Conservation (phyloP, 2,329 filamentous ascomycete genomes). For the Aspergillus pseudotamarii region DNA sequence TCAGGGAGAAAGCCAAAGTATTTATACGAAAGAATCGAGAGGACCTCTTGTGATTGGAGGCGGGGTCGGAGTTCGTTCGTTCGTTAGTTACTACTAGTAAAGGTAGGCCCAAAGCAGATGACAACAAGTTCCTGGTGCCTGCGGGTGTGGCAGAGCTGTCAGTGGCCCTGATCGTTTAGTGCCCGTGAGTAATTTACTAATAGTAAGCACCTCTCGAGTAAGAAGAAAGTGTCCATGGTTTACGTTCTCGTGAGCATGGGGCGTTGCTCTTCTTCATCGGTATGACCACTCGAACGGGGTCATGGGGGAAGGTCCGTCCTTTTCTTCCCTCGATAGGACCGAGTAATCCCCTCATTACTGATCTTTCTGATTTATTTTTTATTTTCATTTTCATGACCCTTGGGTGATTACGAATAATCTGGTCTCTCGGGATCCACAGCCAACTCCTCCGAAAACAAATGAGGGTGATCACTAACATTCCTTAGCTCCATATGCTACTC, state of each 20-base stretch:
- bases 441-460: background rate
- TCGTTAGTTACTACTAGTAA: background rate
- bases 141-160: background rate
- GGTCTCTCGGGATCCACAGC: background rate
- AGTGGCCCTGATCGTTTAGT: background rate
- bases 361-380: too few relatives aligned
- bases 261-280: background rate
- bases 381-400: background rate
- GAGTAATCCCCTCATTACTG: too few relatives aligned
- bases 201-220: background rate
- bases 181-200: background rate
- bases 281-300: background rate
- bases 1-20: background rate
- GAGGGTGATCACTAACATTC: background rate
- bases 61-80: background rate
- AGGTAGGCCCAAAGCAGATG: background rate
- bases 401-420: background rate
- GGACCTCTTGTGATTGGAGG: background rate
- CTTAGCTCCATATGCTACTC: background rate
- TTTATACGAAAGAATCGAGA: background rate
- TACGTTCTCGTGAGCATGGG: background rate
- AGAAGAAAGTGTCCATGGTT: background rate
- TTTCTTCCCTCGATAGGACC: too few relatives aligned
- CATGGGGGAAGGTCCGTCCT: background rate
- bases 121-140: background rate